Conservation (phyloP, 768 basidiomycete genomes). For the Trametes cubensis region DNA sequence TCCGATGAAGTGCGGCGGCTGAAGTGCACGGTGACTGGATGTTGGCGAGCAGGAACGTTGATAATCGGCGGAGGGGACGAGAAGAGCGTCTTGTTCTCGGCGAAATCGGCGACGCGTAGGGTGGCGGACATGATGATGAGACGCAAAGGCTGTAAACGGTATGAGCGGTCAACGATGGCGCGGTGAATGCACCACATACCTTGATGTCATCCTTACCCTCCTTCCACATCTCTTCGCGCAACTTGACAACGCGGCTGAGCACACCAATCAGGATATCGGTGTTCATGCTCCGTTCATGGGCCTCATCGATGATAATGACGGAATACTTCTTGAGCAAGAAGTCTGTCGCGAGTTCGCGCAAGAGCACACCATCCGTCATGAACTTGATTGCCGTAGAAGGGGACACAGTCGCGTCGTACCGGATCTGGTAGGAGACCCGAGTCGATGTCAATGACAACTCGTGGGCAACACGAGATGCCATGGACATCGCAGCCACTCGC, state of each 20-base stretch:
- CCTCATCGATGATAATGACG: conserved; percentile 95
- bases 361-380: conserved; percentile 98
- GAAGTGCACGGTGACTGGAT: conserved; percentile 96
- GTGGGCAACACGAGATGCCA: conserved; percentile 89
- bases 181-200: conserved; percentile 42
- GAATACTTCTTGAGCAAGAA: conserved; percentile 95
- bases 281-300: conserved; percentile 97
- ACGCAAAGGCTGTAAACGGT: conserved; percentile 66
- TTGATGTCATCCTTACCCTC: conserved; percentile 71
- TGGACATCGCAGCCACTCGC: conserved; percentile 95
- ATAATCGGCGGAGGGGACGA: conserved; percentile 86
- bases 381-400: conserved; percentile 93
- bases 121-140: conserved; percentile 99
- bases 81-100: conserved; percentile 83
- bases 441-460: conserved; percentile 86
- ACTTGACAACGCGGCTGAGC: conserved; percentile 87
- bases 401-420: conserved; percentile 94
- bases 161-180: not conserved
- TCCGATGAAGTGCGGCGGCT: conserved; percentile 82
- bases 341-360: conserved; percentile 90
- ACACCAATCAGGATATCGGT: conserved; percentile 98
- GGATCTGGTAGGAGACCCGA: conserved; percentile 93
- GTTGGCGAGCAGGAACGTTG: conserved; percentile 85
- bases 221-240: conserved; percentile 90
- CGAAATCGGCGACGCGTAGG: conserved; percentile 89